Conservation (phyloP, 768 basidiomycete genomes). For the Terana coerulea region DNA sequence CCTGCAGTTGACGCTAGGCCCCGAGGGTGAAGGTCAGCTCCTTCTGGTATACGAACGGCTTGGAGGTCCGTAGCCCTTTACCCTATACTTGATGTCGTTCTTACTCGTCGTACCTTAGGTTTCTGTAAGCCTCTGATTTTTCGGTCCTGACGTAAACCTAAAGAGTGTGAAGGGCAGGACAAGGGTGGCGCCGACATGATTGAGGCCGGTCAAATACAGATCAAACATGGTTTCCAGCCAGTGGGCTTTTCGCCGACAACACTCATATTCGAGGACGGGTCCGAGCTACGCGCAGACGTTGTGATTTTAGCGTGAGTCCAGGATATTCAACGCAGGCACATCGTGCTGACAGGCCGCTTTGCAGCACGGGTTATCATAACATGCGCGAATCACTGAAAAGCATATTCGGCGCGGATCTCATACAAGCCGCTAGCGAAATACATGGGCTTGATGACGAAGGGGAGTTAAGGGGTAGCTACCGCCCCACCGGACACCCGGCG, state of each 20-base stretch:
- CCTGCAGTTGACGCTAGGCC: constrained; percentile 31
- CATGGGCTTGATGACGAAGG: constrained; percentile 41
- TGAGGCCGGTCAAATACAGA: constrained; percentile 13
- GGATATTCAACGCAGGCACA: too few species aligned
- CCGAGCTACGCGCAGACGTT: constrained; percentile 25
- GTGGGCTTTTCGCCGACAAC: constrained; percentile 11
- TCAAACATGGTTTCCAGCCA: constrained; percentile 17
- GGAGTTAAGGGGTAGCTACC: constrained; percentile 33
- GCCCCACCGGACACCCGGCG: constrained; percentile 40
- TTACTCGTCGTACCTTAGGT: background rate
- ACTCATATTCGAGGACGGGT: constrained; percentile 26
- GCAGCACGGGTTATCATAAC: constrained; percentile 29
- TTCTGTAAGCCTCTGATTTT: constrained; percentile 6
- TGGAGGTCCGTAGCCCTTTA: constrained; percentile 29
- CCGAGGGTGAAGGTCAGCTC: constrained; percentile 28
- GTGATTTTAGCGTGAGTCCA: constrained; percentile 28
- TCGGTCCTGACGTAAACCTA: background rate
- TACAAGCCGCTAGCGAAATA: constrained; percentile 27
- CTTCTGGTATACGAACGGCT: constrained; percentile 27
- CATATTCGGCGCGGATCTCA: constrained; percentile 34
- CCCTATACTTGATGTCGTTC: background rate
- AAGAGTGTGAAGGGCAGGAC: constrained; percentile 13
- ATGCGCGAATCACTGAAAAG: constrained; percentile 28
- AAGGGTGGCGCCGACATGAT: constrained; percentile 21
- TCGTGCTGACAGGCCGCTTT: background rate